These are phyloP conservation scores for Fusarium graminum DNA, from an alignment of 2,329 filamentous ascomycete genomes.

Conservation along the genomic window DNA sequence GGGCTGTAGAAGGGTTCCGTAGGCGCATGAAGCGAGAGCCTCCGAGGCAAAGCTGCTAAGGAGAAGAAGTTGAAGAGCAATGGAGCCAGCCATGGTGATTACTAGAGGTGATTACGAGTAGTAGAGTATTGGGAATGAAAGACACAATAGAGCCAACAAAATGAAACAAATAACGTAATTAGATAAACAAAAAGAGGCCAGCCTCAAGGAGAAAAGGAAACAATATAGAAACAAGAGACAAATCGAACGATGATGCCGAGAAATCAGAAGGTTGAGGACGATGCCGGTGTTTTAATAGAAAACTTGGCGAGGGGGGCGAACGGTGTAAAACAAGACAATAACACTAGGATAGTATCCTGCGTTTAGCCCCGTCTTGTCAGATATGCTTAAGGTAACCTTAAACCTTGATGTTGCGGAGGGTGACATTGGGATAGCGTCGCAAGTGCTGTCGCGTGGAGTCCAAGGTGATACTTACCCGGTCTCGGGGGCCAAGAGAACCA, in stretches of 20 bases:
- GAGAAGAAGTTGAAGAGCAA: conserved; percentile 14
- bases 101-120: neutral
- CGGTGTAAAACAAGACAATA: neutral
- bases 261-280: conserved; percentile 28
- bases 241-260: conserved; percentile 35
- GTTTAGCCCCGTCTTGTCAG: conserved; percentile 4
- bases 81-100: conserved; percentile 32
- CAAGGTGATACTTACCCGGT: conserved; percentile 15
- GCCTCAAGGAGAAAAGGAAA: conserved; percentile 26
- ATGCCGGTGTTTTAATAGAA: conserved; percentile 25
- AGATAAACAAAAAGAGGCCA: conserved; percentile 24
- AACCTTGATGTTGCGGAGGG: conserved; percentile 16
- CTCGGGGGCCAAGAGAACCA: conserved; percentile 2
- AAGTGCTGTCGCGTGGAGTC: conserved; percentile 10
- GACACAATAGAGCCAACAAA: neutral
- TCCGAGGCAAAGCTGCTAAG: conserved; percentile 36
- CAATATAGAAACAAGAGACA: conserved; percentile 1
- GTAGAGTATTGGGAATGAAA: neutral
- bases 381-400: conserved; percentile 28
- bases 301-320: neutral
- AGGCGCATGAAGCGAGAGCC: conserved; percentile 55
- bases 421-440: conserved; percentile 6
- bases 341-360: conserved; percentile 9
- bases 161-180: conserved; percentile 22
- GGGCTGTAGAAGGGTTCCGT: conserved; percentile 55